These are phyloP conservation scores for Penicillium freii DNA, from an alignment of 2,329 filamentous ascomycete genomes.

Conservation along the genomic window DNA sequence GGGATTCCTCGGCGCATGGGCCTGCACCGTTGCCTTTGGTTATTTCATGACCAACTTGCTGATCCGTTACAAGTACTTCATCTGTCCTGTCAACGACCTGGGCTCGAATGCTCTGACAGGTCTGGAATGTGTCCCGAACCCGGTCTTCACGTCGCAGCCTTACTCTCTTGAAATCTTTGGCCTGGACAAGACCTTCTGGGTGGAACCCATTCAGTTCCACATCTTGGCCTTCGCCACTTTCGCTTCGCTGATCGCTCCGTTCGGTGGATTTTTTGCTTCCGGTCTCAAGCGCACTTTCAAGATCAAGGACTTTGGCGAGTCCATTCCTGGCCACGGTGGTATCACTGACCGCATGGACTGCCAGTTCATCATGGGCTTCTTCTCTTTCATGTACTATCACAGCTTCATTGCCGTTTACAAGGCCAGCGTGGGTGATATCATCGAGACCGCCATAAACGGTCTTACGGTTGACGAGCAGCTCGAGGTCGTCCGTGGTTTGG, in stretches of 20 bases:
- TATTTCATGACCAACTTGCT: conserved; percentile 78
- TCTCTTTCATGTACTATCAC: conserved; percentile 97
- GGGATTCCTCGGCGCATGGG: conserved; percentile 92
- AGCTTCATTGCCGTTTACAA: conserved; percentile 92
- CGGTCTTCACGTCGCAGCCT: conserved; percentile 76
- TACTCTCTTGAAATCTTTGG: conserved; percentile 73
- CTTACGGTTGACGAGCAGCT: conserved; percentile 83
- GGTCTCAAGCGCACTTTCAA: conserved; percentile 98
- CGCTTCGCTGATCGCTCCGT: conserved; percentile 92
- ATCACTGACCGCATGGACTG: conserved; percentile 99
- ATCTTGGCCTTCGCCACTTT: conserved; percentile 88
- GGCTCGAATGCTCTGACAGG: conserved; percentile 91
- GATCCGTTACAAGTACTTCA: conserved; percentile 93
- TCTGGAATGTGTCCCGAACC: conserved; percentile 84
- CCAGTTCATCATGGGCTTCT: conserved; percentile 99
- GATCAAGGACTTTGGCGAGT: conserved; percentile 99
- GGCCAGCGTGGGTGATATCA: conserved; percentile 77
- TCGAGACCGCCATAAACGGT: conserved; percentile 90
- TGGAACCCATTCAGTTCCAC: conserved; percentile 90
- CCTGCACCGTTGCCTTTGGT: conserved; percentile 88
- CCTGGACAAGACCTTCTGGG: conserved; percentile 66
- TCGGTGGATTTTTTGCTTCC: conserved; percentile 97
- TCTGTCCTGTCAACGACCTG: conserved; percentile 94
- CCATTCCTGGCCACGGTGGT: conserved; percentile 93
- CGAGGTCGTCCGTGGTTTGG: conserved; percentile 65